Evolutionary conservation across 2,329 filamentous ascomycete species (phyloP).

Genomic region (Pseudogymnoascus sp.): DNA sequence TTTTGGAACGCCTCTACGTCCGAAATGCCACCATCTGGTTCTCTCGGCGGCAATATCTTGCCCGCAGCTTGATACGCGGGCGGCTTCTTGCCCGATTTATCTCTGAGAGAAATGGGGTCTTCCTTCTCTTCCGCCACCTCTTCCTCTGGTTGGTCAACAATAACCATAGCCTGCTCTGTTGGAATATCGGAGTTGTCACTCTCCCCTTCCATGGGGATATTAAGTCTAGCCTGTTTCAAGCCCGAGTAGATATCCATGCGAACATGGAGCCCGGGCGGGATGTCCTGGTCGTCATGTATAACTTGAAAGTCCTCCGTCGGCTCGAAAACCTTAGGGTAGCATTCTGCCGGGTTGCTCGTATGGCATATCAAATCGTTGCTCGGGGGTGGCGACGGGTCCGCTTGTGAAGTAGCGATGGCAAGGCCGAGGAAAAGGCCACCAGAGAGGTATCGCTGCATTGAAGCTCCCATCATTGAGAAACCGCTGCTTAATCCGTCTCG

Average conservation of each 20-base stretch:
- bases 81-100: conserved; percentile 40
- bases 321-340: conserved; percentile 58
- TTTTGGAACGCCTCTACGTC: conserved; percentile 40
- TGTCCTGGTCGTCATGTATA: conserved; percentile 56
- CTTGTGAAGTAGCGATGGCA: conserved; percentile 13
- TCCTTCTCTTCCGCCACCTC: conserved; percentile 22
- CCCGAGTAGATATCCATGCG: conserved; percentile 59
- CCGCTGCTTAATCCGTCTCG: background rate
- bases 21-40: conserved; percentile 27
- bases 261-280: conserved; percentile 59
- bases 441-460: conserved; percentile 8
- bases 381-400: conserved; percentile 21
- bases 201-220: conserved; percentile 46
- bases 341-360: conserved; percentile 51
- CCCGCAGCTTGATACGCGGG: conserved; percentile 52
- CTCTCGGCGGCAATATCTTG: conserved; percentile 47
- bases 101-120: conserved; percentile 22
- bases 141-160: conserved; percentile 41
- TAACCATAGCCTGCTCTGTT: conserved; percentile 45
- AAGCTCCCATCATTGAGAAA: background rate
- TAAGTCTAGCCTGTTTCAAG: conserved; percentile 57
- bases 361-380: conserved; percentile 58
- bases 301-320: conserved; percentile 58
- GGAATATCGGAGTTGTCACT: conserved; percentile 41
- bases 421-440: background rate